Base-by-base conservation (phyloP, 176 grass and related monocot genomes). In the Aegilops tauschii region DNA sequence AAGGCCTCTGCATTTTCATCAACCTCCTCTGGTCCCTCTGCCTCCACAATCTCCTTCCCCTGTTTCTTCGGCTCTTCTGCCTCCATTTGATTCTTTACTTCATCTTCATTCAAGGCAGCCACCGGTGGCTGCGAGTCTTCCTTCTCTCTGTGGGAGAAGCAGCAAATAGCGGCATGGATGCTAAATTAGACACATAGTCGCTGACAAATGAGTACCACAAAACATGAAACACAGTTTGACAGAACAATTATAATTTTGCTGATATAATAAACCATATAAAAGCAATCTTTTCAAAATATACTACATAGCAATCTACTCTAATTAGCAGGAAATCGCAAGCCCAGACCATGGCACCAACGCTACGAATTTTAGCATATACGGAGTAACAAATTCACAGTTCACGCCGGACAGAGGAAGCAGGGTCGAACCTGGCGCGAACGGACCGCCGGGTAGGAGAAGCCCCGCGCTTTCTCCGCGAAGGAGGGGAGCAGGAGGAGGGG, bases 91-190 rank as follows among this genome's bases (percentile, higher is more conserved):
- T 31, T 14, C 27, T 76, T 80, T 28, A 28, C 6, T 29, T 66
- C 35, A n/a, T 44, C 34, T 10, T 69, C 77, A 61, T 69, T 12
- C 80, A 25, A 76, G 47, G 61, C 74, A 4, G 39, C 56, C 82
- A 74, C 12, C 1, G 5, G 2, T 12, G 28, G 42, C 31, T 36
- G 3, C 9, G 18, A 28, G 49, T 34, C 50, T 1, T 34, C n/a
- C 32, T 50, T 68, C 29, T 77, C 50, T 85, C 83, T 86, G 56
- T 29, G 14, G 20, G 52, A 73, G 68, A 85, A 85, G 4, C 44
- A 81, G 61, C 29, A 85, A 89, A 84, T 35, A 49, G 73, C 74
- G 30, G 2, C 8, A 50, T 6, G 23, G 18, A 54, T 42, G 18
- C 61, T 68, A 85, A 80, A 23, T 74, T 18, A 80, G 32, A 66